Evolutionary conservation across 2,329 filamentous ascomycete genomes (phyloP).

Genomic region (Elsinoe australis): DNA sequence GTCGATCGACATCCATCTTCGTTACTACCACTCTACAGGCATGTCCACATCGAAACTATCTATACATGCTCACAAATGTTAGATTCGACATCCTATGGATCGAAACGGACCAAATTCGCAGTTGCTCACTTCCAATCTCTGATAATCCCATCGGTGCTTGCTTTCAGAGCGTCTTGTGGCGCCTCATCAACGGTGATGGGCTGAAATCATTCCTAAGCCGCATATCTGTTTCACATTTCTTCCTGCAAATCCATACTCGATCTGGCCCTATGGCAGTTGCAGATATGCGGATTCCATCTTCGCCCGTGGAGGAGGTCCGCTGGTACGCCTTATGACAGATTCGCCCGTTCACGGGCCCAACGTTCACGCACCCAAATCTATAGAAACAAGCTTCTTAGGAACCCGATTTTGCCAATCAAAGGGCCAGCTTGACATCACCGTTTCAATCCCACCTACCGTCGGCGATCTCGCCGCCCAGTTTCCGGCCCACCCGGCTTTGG

Average conservation of each 20-base stretch:
- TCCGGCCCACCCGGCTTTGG: neutral
- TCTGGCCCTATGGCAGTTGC: neutral
- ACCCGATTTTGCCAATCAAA: constrained; percentile 3
- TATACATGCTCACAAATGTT: no score
- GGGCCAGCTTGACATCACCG: neutral
- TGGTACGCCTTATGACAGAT: neutral
- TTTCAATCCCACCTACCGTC: constrained; percentile 1
- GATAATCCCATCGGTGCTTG: no score
- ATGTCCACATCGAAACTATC: no score
- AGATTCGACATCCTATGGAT: no score
- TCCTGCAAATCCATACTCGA: constrained; percentile 1
- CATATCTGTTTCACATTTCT: constrained; percentile 1
- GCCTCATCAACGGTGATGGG: no score
- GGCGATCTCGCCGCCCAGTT: neutral
- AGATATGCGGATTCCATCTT: neutral
- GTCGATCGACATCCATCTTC: neutral
- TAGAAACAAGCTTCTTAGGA: constrained; percentile 7
- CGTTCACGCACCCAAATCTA: constrained; percentile 7
- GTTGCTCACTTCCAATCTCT: no score
- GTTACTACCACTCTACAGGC: no score
- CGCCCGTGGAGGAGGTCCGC: neutral
- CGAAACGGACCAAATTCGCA: no score
- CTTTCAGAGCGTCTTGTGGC: no score
- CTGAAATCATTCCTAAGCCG: no score
- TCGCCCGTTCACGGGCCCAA: neutral